phyloP scores from a whole-genome alignment of 1,139 yeast genomes.

The Kodamaea ohmeri region DNA sequence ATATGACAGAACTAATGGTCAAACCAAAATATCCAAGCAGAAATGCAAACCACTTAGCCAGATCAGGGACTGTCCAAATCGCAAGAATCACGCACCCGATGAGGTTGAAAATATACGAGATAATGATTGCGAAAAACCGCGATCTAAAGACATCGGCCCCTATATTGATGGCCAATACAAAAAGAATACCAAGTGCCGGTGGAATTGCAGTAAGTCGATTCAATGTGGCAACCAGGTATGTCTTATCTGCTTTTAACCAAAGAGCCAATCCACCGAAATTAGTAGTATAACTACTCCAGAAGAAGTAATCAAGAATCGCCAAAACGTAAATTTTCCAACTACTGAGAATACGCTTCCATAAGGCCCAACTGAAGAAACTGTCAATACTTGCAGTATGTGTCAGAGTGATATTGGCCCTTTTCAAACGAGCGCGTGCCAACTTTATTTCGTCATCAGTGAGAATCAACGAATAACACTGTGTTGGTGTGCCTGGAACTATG shows the following conservation, averaged over 20 bases:
- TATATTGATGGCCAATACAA: slow-evolving; percentile 42
- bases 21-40: slow-evolving; percentile 43
- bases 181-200: slow-evolving; percentile 52
- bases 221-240: slow-evolving; percentile 29
- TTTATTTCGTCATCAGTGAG: slow-evolving; percentile 20
- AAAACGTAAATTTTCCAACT: slow-evolving; percentile 29
- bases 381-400: slow-evolving; percentile 18
- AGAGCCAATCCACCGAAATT: slow-evolving; percentile 41
- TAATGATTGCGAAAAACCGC: slow-evolving; percentile 54
- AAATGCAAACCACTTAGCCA: slow-evolving; percentile 49
- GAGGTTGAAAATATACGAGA: slow-evolving; percentile 47
- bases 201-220: slow-evolving; percentile 34
- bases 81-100: slow-evolving; percentile 42
- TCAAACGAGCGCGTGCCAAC: slow-evolving; percentile 16
- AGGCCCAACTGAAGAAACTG: slow-evolving; percentile 20
- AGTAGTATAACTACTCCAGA: slow-evolving; percentile 39
- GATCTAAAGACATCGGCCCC: slow-evolving; percentile 48
- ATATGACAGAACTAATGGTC: slow-evolving; percentile 37
- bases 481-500: slow-evolving; percentile 48
- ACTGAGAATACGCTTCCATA: slow-evolving; percentile 21
- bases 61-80: slow-evolving; percentile 43
- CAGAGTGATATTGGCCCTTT: slow-evolving; percentile 18
- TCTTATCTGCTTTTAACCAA: slow-evolving; percentile 38
- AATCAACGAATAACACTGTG: slow-evolving; percentile 18
- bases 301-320: slow-evolving; percentile 21